phyloP scores from a whole-genome alignment of 257 asterid genomes.

The Catharanthus roseus region DNA sequence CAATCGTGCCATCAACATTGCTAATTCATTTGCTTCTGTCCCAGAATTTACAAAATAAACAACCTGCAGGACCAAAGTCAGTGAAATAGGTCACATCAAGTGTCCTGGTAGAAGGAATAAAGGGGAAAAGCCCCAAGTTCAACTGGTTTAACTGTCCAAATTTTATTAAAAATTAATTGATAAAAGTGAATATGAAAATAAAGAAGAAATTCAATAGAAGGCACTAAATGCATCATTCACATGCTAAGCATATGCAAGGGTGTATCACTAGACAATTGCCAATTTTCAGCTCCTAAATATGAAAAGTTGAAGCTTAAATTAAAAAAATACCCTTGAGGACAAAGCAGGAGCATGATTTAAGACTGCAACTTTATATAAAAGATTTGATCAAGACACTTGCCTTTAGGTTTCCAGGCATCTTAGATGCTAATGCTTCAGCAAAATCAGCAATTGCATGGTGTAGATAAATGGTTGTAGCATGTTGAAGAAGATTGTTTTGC shows the following conservation, averaged over 20 bases:
- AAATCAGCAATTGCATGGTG: slow-evolving; percentile 89
- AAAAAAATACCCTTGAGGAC: neutral
- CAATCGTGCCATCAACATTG: slow-evolving; percentile 88
- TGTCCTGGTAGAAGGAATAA: neutral
- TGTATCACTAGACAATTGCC: neutral
- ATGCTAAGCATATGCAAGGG: neutral
- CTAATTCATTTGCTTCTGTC: slow-evolving; percentile 94
- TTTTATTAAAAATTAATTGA: neutral
- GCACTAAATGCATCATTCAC: neutral
- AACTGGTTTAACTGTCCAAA: neutral
- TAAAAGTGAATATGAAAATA: neutral
- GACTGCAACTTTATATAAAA: neutral
- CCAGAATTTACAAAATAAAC: slow-evolving; percentile 95
- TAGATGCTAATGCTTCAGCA: slow-evolving; percentile 82
- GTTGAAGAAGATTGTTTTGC: slow-evolving; percentile 94
- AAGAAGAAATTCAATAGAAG: neutral
- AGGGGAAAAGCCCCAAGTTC: neutral
- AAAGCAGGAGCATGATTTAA: neutral
- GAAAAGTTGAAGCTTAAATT: neutral
- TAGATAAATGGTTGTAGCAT: slow-evolving; percentile 86
- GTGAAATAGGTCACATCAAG: neutral
- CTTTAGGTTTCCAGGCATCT: slow-evolving; percentile 93
- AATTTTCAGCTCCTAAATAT: neutral
- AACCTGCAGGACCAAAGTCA: slow-evolving; percentile 50
- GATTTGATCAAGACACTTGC: slow-evolving; percentile 18